Evolutionary conservation across 2,329 filamentous ascomycete species (phyloP).

Genomic region (Mariannaea sp.): DNA sequence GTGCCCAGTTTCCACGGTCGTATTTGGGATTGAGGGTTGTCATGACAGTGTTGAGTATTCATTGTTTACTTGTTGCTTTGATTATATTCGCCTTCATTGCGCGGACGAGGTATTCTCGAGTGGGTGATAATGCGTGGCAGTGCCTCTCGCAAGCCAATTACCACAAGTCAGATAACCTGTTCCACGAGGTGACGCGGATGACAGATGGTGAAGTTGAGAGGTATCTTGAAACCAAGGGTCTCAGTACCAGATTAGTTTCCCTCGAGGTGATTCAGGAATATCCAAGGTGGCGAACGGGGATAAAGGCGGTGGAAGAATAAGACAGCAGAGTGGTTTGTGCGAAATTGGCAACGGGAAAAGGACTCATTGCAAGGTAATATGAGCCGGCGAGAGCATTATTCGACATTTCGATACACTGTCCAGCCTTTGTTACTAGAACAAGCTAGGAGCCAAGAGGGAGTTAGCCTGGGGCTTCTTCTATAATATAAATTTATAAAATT

Average conservation of each 20-base stretch:
- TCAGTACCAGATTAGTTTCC: background rate
- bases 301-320: background rate
- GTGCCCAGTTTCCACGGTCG: conserved; percentile 6
- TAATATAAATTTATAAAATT: too few species aligned
- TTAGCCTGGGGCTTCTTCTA: too few species aligned
- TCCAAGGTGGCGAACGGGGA: background rate
- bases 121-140: conserved; percentile 14
- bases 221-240: background rate
- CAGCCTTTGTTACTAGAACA: too few species aligned
- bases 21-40: background rate
- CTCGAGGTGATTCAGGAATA: conserved; percentile 3
- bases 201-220: background rate
- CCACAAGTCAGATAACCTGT: background rate
- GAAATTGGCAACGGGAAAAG: too few species aligned
- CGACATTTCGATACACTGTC: too few species aligned
- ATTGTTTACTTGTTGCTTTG: background rate
- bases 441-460: too few species aligned
- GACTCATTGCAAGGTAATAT: too few species aligned
- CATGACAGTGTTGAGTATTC: background rate
- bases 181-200: background rate
- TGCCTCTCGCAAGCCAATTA: conserved; percentile 7
- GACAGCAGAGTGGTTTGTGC: too few species aligned
- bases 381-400: too few species aligned
- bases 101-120: background rate
- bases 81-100: background rate